phyloP scores from a whole-genome alignment of 768 basidiomycete species.

The Cystobasidium tubakii region DNA sequence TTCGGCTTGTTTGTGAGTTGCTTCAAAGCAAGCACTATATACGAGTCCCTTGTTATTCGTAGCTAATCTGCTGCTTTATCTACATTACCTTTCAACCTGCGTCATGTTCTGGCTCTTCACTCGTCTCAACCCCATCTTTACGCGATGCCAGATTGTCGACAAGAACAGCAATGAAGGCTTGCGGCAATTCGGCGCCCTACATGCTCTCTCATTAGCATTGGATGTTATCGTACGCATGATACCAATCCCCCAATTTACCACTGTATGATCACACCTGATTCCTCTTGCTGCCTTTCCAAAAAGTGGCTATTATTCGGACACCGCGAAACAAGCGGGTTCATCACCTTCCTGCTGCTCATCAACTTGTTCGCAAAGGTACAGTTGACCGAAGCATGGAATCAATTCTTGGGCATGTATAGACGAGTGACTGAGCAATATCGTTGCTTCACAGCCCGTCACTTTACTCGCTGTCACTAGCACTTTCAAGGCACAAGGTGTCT shows the following conservation, averaged over 20 bases:
- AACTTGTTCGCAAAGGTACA: constrained; percentile 27
- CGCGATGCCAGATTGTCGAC: constrained; percentile 17
- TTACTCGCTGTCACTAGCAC: constrained; percentile 26
- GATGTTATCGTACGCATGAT: constrained; percentile 15
- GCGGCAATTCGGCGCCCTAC: constrained; percentile 33
- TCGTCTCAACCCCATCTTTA: background rate
- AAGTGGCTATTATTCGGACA: constrained; percentile 30
- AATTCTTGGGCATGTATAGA: too few relatives aligned
- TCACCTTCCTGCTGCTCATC: constrained; percentile 23
- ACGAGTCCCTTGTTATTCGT: too few relatives aligned
- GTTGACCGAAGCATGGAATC: too few relatives aligned
- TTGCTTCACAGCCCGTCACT: constrained; percentile 18
- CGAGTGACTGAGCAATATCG: background rate
- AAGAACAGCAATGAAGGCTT: constrained; percentile 26
- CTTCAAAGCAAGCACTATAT: too few relatives aligned
- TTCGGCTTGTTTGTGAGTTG: constrained; percentile 24
- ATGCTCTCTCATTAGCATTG: constrained; percentile 16
- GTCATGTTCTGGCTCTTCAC: too few relatives aligned
- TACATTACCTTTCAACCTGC: too few relatives aligned
- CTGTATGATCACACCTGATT: too few relatives aligned
- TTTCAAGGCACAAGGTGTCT: constrained; percentile 31
- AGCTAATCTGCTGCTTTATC: background rate
- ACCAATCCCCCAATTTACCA: too few relatives aligned
- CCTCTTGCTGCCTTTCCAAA: background rate
- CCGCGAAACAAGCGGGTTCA: constrained; percentile 16